phyloP scores from a whole-genome alignment of 345 rosid genomes.

The Hibiscus tridactylites region DNA sequence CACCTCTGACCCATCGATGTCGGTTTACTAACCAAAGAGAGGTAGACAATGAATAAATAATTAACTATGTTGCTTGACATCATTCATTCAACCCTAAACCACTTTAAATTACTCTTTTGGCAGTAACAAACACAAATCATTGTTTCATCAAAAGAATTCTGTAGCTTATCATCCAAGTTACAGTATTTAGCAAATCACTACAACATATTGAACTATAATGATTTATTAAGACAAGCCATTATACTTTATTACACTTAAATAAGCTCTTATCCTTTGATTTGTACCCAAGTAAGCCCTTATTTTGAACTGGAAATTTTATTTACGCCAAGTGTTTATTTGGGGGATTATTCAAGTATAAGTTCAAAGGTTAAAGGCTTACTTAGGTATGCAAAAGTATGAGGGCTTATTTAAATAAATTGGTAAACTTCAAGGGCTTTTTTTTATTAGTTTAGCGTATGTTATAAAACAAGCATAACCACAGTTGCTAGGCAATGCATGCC shows the following conservation, averaged over 20 bases:
- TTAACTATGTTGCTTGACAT: background rate
- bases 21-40: background rate
- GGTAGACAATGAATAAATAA: background rate
- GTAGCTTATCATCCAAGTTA: background rate
- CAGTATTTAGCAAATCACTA: background rate
- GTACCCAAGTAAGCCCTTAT: too few species aligned
- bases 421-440: too few species aligned
- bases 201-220: background rate
- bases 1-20: background rate
- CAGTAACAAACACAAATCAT: background rate
- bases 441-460: background rate
- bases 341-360: too few species aligned
- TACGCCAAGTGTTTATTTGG: too few species aligned
- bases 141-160: background rate
- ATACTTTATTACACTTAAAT: too few species aligned
- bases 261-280: too few species aligned
- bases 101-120: background rate
- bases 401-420: too few species aligned
- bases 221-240: too few species aligned
- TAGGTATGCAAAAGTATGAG: too few species aligned
- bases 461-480: background rate
- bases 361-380: too few species aligned
- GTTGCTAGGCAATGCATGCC: background rate
- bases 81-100: background rate
- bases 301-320: too few species aligned